phyloP scores from a whole-genome alignment of 306 rosid species.

The Adenanthera pavonina region DNA sequence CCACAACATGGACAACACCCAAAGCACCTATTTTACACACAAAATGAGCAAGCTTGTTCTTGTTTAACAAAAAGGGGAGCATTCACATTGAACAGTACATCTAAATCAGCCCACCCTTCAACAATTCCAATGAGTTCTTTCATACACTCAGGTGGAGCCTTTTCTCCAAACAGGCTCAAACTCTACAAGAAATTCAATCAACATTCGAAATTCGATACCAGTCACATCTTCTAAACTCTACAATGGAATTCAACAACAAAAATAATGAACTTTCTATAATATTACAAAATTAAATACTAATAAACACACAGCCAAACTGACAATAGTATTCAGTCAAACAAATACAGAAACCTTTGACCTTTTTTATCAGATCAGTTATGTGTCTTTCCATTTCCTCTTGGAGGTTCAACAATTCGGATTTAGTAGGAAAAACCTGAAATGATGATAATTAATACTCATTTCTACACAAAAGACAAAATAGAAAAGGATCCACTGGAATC shows the following conservation, averaged over 20 bases:
- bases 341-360: slow-evolving; percentile 59
- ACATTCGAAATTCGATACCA: slow-evolving; percentile 87
- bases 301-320: background rate
- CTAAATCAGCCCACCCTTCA: slow-evolving; percentile 96
- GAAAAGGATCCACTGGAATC: slow-evolving; percentile 20
- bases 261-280: slow-evolving; percentile 37
- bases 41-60: background rate
- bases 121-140: slow-evolving; percentile 86
- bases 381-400: slow-evolving; percentile 97
- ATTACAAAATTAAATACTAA: slow-evolving; percentile 27
- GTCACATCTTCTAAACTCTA: slow-evolving; percentile 93
- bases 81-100: slow-evolving; percentile 82
- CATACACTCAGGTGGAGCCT: slow-evolving; percentile 82
- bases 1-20: background rate
- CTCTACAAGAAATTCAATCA: slow-evolving; percentile 89
- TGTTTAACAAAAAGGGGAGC: slow-evolving; percentile 2
- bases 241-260: slow-evolving; percentile 45
- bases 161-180: slow-evolving; percentile 86
- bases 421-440: slow-evolving; percentile 82
- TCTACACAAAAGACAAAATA: slow-evolving; percentile 20
- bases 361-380: slow-evolving; percentile 92
- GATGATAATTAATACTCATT: slow-evolving; percentile 37
- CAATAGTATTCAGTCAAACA: slow-evolving; percentile 30
- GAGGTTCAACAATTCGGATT: slow-evolving; percentile 88
- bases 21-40: slow-evolving; percentile 9